A percentile compares a stretch with the other conserved stretches of the same genome.
phyloP scores from a whole-genome alignment of 768 basidiomycete genomes.

The Tylopilus vinaceipallidus region DNA sequence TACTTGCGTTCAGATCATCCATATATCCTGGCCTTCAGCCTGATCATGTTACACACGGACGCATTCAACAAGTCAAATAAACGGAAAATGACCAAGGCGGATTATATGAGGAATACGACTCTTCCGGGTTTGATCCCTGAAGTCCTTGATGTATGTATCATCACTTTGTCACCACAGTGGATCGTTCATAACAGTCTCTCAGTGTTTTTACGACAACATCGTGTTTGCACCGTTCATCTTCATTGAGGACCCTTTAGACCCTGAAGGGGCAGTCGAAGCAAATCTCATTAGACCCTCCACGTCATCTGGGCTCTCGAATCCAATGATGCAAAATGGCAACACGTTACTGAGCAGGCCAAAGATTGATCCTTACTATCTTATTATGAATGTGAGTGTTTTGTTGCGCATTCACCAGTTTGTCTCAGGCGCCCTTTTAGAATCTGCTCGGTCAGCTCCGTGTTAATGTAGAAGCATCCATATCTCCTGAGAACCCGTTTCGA shows the following conservation, averaged over 20 bases:
- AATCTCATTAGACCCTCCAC: conserved; percentile 40
- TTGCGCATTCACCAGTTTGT: neutral
- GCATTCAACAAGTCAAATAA: conserved; percentile 98
- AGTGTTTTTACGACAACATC: conserved; percentile 98
- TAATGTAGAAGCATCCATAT: conserved; percentile 57
- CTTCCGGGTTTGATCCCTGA: conserved; percentile 81
- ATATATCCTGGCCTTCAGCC: conserved; percentile 93
- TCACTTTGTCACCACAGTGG: neutral
- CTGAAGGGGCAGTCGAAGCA: conserved; percentile 48
- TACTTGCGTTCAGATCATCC: conserved; percentile 65
- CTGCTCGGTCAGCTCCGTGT: conserved; percentile 67
- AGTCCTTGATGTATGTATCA: conserved; percentile 73
- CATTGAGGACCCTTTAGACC: conserved; percentile 85
- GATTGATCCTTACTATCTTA: conserved; percentile 91
- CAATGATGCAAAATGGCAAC: conserved; percentile 32
- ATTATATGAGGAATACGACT: conserved; percentile 90
- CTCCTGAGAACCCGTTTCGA: conserved; percentile 61
- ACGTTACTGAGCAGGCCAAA: conserved; percentile 57
- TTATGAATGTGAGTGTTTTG: conserved; percentile 61
- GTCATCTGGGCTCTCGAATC: conserved; percentile 28
- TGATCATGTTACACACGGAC: conserved; percentile 99
- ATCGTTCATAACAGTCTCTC: conserved; percentile 1
- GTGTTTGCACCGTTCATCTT: conserved; percentile 96
- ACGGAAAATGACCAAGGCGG: conserved; percentile 93
- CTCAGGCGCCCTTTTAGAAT: conserved; percentile 42